Conservation (phyloP, 1,284 basidiomycete species). For the Ustilago nuda region DNA sequence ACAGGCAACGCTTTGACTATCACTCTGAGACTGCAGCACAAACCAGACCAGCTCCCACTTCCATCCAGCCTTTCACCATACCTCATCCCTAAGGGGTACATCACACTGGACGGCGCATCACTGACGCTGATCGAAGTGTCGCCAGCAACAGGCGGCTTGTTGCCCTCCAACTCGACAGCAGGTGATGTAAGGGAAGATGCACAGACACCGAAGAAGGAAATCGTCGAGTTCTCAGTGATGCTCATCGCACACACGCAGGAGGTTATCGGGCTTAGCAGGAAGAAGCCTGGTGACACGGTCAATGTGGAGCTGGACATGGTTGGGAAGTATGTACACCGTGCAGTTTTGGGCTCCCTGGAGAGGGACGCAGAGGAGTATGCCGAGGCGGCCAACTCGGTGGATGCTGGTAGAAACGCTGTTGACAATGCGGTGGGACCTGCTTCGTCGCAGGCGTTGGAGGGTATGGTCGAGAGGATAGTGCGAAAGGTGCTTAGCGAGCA, state of each 20-base stretch:
- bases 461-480: constrained; percentile 54
- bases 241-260: constrained; percentile 69
- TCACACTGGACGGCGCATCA: constrained; percentile 93
- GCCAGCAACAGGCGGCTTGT: constrained; percentile 58
- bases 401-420: constrained; percentile 35
- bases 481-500: constrained; percentile 49
- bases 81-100: constrained; percentile 94
- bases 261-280: constrained; percentile 62
- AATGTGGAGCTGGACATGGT: constrained; percentile 69
- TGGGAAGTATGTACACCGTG: constrained; percentile 67
- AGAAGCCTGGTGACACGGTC: constrained; percentile 64
- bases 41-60: constrained; percentile 71
- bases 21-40: constrained; percentile 76
- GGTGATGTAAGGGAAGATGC: constrained; percentile 45
- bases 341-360: constrained; percentile 54
- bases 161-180: constrained; percentile 50
- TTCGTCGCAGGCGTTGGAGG: constrained; percentile 43
- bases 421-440: constrained; percentile 33
- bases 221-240: constrained; percentile 68
- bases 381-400: constrained; percentile 25
- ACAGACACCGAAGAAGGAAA: constrained; percentile 47
- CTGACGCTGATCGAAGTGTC: constrained; percentile 86
- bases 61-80: constrained; percentile 81
- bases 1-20: constrained; percentile 89
- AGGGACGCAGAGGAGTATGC: constrained; percentile 39